These are phyloP conservation scores for Arthroderma uncinatum DNA, from an alignment of 2,329 filamentous ascomycete species.

Conservation along the genomic window DNA sequence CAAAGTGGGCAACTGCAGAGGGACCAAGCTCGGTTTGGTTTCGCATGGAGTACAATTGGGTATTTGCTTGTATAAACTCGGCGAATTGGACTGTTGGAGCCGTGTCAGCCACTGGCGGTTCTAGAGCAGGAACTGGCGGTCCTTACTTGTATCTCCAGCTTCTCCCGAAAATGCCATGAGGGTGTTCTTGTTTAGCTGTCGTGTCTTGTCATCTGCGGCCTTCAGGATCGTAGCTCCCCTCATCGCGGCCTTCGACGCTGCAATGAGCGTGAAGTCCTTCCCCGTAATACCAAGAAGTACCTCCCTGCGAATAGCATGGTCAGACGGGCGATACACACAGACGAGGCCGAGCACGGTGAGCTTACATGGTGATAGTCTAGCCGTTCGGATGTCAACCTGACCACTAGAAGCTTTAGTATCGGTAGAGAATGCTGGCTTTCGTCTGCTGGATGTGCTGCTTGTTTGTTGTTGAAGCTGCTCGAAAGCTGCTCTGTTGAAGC, in stretches of 20 bases:
- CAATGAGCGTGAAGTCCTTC: conserved; percentile 98
- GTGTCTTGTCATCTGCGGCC: conserved; percentile 90
- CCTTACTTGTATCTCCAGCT: conserved; percentile 76
- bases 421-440: neutral
- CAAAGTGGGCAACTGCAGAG: conserved; percentile 79
- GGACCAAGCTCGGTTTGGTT: conserved; percentile 89
- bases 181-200: conserved; percentile 82
- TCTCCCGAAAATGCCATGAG: conserved; percentile 93
- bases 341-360: neutral
- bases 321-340: neutral
- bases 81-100: conserved; percentile 74
- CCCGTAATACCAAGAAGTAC: conserved; percentile 95
- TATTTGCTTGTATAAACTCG: conserved; percentile 97
- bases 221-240: conserved; percentile 94
- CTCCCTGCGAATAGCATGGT: conserved; percentile 54
- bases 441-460: neutral
- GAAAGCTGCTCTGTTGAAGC: conserved; percentile 10
- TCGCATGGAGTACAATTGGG: conserved; percentile 96
- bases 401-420: neutral
- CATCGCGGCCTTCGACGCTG: conserved; percentile 96
- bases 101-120: conserved; percentile 1
- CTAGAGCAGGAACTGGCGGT: neutral
- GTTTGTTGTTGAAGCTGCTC: neutral
- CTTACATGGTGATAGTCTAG: neutral
- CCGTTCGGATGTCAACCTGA: neutral